Base-by-base conservation (phyloP, 2,329 filamentous ascomycete species). In the Sporothrix brunneoviolacea region DNA sequence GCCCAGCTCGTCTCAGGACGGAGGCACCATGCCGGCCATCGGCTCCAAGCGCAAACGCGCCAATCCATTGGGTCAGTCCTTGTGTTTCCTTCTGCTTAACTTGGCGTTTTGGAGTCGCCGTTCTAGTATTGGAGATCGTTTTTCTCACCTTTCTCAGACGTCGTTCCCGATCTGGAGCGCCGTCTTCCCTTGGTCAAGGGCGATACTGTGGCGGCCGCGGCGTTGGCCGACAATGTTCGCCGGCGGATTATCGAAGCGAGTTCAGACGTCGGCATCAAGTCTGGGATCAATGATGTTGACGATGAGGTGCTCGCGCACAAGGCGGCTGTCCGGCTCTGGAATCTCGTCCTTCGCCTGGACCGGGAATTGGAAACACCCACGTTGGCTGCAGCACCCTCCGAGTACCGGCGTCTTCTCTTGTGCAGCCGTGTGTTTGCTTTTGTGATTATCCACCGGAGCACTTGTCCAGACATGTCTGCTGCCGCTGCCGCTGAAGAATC, bases 361-460 rank as follows among this genome's bases (percentile, higher is more conserved):
- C 46, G 51, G 2, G 49, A 55, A 1, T 21, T 9, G 0, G 21
- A 28, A 27, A 52, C 43, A 27, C 42, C 19, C 6, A 10, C 24
- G 9, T 12, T 58, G 4, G 16, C 8, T n/a, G 19, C 28, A 3
- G 18, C 56, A 61, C 0, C 52, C 53, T 4, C 58, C 52, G 57
- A 36, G n/a, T 51, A 44, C 30, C 59, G 45, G 37, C 68, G 42
- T 50, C 57, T 73, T 24, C 57, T 76, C 2, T 55, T 69, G 7
- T 61, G 69, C 13, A 65, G 66, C 12, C 70, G 76, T 37, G 63
- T 76, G 2, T 70, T 91, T 58, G 77, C 86, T 0, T 89, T 88
- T 59, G 67, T 83, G 13, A 65, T 91, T 50, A 69, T 95, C 13
- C 80, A 84, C 32, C 27, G 15, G 15, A 39, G 39, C 16, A 38